phyloP scores from a whole-genome alignment of 306 rosid genomes.

The Malus fusca region DNA sequence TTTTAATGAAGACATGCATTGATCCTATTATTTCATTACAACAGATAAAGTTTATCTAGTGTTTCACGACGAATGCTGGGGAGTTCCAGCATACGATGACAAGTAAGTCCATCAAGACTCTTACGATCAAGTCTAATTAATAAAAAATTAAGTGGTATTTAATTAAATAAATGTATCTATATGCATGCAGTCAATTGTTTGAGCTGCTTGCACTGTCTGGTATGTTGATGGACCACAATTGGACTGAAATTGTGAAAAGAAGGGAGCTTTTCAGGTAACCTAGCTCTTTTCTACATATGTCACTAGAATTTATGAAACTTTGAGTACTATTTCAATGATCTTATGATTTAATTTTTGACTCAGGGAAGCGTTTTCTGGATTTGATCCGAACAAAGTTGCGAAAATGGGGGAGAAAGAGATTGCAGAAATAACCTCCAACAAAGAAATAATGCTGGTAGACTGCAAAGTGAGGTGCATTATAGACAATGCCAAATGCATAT shows the following conservation, averaged over 20 bases:
- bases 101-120: conserved; percentile 34
- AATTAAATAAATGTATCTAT: neutral
- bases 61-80: conserved; percentile 97
- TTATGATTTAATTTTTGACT: neutral
- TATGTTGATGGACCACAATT: conserved; percentile 91
- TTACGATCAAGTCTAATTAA: neutral
- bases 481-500: conserved; percentile 85
- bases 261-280: conserved; percentile 68
- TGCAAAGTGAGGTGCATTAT: conserved; percentile 81
- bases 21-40: neutral
- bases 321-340: neutral
- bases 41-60: conserved; percentile 79
- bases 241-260: conserved; percentile 94
- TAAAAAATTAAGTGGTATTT: neutral
- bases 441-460: conserved; percentile 58
- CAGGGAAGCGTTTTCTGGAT: conserved; percentile 75
- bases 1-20: neutral
- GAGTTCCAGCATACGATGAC: conserved; percentile 90
- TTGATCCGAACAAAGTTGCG: conserved; percentile 65
- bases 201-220: conserved; percentile 96
- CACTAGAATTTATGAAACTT: neutral
- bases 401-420: conserved; percentile 88
- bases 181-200: conserved; percentile 63
- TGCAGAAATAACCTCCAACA: conserved; percentile 60
- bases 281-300: neutral